These are phyloP conservation scores for Tulasnella calospora DNA, from an alignment of 768 basidiomycete genomes.

Conservation along the genomic window DNA sequence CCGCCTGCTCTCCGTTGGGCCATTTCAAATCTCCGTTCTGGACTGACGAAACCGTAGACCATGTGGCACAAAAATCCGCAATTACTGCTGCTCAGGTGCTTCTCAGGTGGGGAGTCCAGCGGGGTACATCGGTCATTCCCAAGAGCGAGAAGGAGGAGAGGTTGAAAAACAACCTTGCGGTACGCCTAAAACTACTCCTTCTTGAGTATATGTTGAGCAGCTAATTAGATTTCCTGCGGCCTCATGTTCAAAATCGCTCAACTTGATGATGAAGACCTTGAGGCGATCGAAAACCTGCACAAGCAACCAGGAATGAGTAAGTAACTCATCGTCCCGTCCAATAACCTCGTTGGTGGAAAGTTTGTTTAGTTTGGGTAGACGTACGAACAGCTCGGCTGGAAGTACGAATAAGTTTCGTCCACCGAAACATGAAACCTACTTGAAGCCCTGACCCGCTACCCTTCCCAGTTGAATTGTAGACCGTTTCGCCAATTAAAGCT, in stretches of 20 bases:
- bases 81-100: constrained; percentile 71
- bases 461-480: background rate
- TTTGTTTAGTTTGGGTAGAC: background rate
- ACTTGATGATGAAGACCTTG: constrained; percentile 14
- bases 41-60: constrained; percentile 46
- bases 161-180: background rate
- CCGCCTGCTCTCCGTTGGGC: constrained; percentile 67
- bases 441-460: background rate
- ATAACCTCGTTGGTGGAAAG: background rate
- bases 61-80: constrained; percentile 56
- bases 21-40: background rate
- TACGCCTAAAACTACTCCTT: background rate
- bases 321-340: background rate
- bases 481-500: too few species aligned
- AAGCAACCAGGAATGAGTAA: constrained; percentile 6
- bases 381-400: constrained; percentile 3
- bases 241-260: background rate
- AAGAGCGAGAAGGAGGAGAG: constrained; percentile 62
- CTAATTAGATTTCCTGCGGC: background rate
- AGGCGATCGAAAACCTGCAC: background rate
- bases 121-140: constrained; percentile 78
- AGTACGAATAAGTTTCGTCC: background rate
- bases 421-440: too few species aligned
- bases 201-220: background rate
- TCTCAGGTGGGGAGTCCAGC: constrained; percentile 69